Percentiles rank a stretch among this genome's conserved stretches.
Conservation (phyloP, 306 rosid genomes). For the Spatholobus suberectus region DNA sequence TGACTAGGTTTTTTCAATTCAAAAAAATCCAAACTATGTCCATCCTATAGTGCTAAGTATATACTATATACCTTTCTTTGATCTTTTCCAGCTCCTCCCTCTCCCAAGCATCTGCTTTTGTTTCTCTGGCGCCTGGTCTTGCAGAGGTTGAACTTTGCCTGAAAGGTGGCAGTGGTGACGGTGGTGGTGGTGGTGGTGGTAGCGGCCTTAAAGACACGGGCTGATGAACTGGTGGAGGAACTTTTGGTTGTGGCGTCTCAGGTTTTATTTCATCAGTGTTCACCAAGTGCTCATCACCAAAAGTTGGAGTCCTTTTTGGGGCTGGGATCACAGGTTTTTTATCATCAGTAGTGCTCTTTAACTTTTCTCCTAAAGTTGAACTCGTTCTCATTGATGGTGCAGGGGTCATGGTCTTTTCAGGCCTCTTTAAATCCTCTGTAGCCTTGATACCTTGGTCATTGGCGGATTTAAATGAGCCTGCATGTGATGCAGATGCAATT, state of each 20-base stretch:
- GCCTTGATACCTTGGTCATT: constrained; percentile 43
- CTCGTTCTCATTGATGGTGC: constrained; percentile 50
- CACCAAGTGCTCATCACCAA: constrained; percentile 37
- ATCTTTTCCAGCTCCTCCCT: constrained; percentile 63
- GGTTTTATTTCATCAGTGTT: constrained; percentile 30
- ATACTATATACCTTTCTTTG: constrained; percentile 70
- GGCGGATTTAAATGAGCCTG: constrained; percentile 45
- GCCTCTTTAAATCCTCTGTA: constrained; percentile 35
- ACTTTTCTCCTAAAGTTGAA: constrained; percentile 37
- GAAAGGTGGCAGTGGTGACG: not conserved
- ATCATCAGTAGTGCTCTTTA: not conserved
- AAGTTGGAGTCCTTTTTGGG: constrained; percentile 37
- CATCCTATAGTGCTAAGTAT: not conserved
- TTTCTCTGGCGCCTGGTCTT: constrained; percentile 31
- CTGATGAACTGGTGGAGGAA: constrained; percentile 11
- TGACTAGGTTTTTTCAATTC: too few species aligned
- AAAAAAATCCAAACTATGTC: too few species aligned
- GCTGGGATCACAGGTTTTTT: constrained; percentile 42
- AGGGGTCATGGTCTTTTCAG: constrained; percentile 43
- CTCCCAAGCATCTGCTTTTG: constrained; percentile 76
- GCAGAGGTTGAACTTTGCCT: not conserved
- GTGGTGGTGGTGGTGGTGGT: not conserved
- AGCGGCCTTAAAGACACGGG: constrained; percentile 37
- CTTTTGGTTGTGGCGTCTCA: constrained; percentile 34
- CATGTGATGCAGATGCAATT: constrained; percentile 36